Conservation (phyloP, 1,284 basidiomycete genomes). For the Boletellus deceptivus region DNA sequence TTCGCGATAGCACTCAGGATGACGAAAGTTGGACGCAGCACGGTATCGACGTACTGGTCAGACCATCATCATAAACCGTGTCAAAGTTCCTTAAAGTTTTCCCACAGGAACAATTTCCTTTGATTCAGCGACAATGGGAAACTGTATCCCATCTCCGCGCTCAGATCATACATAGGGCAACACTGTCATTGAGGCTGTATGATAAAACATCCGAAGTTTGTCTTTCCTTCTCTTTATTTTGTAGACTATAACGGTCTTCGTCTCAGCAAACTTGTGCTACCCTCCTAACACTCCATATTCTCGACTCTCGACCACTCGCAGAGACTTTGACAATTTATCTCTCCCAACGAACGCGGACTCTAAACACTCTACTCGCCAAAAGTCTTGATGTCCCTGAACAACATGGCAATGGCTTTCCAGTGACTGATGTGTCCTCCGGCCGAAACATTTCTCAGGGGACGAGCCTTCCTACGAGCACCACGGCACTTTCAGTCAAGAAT, state of each 20-base stretch:
- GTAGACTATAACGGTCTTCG: background rate
- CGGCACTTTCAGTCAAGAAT: constrained; percentile 41
- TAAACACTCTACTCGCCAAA: constrained; percentile 50
- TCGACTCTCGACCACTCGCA: constrained; percentile 75
- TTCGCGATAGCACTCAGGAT: constrained; percentile 57
- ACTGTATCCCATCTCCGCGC: constrained; percentile 76
- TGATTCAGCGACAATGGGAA: constrained; percentile 90
- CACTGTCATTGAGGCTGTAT: constrained; percentile 64
- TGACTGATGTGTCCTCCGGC: constrained; percentile 37
- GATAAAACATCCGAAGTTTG: constrained; percentile 49
- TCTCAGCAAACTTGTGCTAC: constrained; percentile 69
- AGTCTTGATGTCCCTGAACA: constrained; percentile 21
- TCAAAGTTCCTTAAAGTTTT: constrained; percentile 8
- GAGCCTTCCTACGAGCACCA: constrained; percentile 11
- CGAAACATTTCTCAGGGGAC: constrained; percentile 15
- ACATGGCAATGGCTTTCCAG: background rate
- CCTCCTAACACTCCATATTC: constrained; percentile 76
- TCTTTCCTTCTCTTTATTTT: constrained; percentile 2
- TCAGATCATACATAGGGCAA: constrained; percentile 83
- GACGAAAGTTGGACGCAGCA: constrained; percentile 58
- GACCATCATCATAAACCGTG: constrained; percentile 17
- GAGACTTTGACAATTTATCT: constrained; percentile 73
- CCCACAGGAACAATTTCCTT: constrained; percentile 70
- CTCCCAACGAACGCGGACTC: constrained; percentile 65
- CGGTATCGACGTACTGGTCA: constrained; percentile 64